Evolutionary conservation across 768 basidiomycete genomes (phyloP).

Genomic region (Grammothele lineata): DNA sequence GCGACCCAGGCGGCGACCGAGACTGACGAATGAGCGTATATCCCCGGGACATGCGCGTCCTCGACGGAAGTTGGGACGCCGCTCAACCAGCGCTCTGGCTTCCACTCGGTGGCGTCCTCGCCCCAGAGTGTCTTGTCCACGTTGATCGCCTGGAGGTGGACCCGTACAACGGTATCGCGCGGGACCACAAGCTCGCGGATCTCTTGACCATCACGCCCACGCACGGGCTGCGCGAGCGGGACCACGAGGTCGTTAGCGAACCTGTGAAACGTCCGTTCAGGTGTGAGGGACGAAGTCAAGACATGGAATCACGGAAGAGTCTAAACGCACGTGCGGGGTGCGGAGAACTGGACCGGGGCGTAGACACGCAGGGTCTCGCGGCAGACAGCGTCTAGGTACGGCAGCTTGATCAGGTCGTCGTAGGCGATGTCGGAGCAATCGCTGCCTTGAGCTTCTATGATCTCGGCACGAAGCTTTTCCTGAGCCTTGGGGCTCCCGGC

Average conservation of each 20-base stretch:
- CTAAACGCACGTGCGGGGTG: background rate
- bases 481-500: constrained; percentile 32
- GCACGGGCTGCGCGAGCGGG: constrained; percentile 2
- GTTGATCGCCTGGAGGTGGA: constrained; percentile 2
- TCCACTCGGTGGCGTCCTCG: constrained; percentile 5
- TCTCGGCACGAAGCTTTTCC: constrained; percentile 27
- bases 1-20: background rate
- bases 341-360: background rate
- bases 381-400: constrained; percentile 8
- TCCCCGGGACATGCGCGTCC: constrained; percentile 6
- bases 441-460: constrained; percentile 14
- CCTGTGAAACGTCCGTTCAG: constrained; percentile 1
- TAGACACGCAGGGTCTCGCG: constrained; percentile 8
- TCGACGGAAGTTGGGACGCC: constrained; percentile 3
- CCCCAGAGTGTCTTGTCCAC: constrained; percentile 7
- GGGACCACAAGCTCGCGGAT: constrained; percentile 3
- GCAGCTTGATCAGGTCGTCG: constrained; percentile 2
- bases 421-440: constrained; percentile 1
- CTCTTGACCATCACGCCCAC: background rate
- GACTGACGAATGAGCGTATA: constrained; percentile 5
- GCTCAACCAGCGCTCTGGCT: constrained; percentile 10
- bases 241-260: constrained; percentile 5
- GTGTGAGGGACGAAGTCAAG: background rate
- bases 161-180: constrained; percentile 1
- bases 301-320: too few species aligned